Percentiles rank a stretch among this genome's conserved stretches.
Evolutionary conservation across 2,329 filamentous ascomycete species (phyloP).

Genomic region (Diaporthe sp.): DNA sequence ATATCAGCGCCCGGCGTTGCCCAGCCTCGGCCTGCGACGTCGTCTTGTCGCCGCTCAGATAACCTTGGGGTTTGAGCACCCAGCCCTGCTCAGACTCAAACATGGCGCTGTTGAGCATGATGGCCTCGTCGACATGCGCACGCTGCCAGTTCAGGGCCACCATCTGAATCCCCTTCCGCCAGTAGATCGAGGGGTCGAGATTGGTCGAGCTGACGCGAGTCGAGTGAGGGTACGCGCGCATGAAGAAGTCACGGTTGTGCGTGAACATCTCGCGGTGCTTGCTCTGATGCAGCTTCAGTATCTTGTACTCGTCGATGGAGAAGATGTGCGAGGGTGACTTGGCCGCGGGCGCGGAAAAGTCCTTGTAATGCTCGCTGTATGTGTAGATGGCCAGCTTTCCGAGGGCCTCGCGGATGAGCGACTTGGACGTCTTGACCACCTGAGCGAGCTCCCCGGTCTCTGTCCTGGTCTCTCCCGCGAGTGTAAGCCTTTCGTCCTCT

Average conservation of each 20-base stretch:
- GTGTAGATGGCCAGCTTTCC: conserved; percentile 87
- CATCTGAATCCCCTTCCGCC: conserved; percentile 97
- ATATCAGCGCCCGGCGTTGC: conserved; percentile 69
- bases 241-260: conserved; percentile 90
- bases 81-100: conserved; percentile 89
- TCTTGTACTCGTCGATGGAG: conserved; percentile 88
- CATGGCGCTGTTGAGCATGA: conserved; percentile 98
- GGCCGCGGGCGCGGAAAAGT: conserved; percentile 75
- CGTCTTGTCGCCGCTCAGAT: conserved; percentile 65
- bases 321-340: conserved; percentile 80
- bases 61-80: conserved; percentile 86
- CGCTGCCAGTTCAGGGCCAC: conserved; percentile 98
- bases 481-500: conserved; percentile 57
- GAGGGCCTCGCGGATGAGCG: conserved; percentile 77
- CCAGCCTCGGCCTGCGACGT: conserved; percentile 61
- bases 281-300: conserved; percentile 70
- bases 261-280: conserved; percentile 82
- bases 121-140: conserved; percentile 80
- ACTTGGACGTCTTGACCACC: conserved; percentile 66
- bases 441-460: conserved; percentile 28
- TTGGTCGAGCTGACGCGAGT: conserved; percentile 90
- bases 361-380: conserved; percentile 83
- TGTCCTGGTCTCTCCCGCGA: conserved; percentile 35
- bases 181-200: conserved; percentile 91
- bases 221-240: conserved; percentile 90